Percentiles rank a stretch among this genome's conserved stretches.
Conservation (phyloP, 805 yeast genomes). For the Pichia occidentalis region DNA sequence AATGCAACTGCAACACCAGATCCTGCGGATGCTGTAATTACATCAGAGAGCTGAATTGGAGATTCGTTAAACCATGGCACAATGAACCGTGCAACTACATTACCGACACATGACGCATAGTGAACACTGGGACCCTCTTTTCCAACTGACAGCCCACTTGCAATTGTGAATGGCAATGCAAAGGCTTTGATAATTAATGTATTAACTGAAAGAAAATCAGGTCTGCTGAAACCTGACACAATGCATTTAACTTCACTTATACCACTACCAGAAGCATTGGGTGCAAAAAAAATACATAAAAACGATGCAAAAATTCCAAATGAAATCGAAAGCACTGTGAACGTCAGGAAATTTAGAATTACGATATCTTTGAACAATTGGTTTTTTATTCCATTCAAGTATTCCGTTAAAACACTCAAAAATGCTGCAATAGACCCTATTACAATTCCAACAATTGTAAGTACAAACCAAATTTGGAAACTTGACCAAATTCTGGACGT, state of each 20-base stretch:
- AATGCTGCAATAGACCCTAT: conserved; percentile 83
- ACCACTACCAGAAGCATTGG: conserved; percentile 95
- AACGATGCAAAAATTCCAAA: conserved; percentile 63
- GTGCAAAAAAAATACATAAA: conserved; percentile 67
- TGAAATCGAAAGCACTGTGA: conserved; percentile 48
- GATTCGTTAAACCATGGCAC: conserved; percentile 35
- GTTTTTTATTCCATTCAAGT: conserved; percentile 71
- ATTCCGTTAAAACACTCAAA: conserved; percentile 76
- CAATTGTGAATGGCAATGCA: conserved; percentile 84
- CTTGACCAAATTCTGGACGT: conserved; percentile 20
- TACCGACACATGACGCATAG: conserved; percentile 95
- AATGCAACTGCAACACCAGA: conserved; percentile 99
- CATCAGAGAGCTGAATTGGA: conserved; percentile 44
- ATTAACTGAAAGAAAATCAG: conserved; percentile 66
- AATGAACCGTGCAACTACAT: conserved; percentile 56
- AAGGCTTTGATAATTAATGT: conserved; percentile 72
- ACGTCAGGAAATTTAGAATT: conserved; percentile 47
- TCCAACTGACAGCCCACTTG: conserved; percentile 90
- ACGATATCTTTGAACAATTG: conserved; percentile 89
- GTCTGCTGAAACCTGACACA: conserved; percentile 79
- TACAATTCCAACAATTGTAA: conserved; percentile 65
- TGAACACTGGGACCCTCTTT: conserved; percentile 99
- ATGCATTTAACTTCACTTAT: conserved; percentile 95
- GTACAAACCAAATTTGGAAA: conserved; percentile 61
- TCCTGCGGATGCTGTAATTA: conserved; percentile 85